Evolutionary conservation across 1,284 basidiomycete species (phyloP), one percentile per base, ranked within the genome.

Genomic region (Austropuccinia psidii): DNA sequence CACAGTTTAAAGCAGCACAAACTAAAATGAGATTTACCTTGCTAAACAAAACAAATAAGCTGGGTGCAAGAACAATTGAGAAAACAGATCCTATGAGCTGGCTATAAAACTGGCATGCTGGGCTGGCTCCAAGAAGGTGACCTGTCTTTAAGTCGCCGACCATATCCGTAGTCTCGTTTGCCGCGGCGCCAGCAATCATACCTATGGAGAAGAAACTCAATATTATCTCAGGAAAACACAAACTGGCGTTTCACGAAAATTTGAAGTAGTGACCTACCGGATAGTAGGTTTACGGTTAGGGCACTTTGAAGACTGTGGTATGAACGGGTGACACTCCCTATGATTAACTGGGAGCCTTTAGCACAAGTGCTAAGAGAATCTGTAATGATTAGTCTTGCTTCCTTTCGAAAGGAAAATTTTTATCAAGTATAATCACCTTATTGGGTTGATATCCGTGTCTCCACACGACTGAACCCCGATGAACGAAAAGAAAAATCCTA

Each of bases 131-230:
- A 15, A 89, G 83, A 72, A 89, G 83, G 80, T 88, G 88, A 73
- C 86, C 87, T 8, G 88, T 88, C 82, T 89, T 88, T 77, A 89
- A 81, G 77, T 89, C 88, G 74, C 87, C 85, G 75, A 87, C 86
- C 88, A 89, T 89, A 79, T 89, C 88, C 62, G 84, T 81, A 27
- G 86, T 83, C 79, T 88, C 86, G 29, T 83, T 84, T 27, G 87
- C 86, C 58, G 86, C 84, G 45, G 85, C 86, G 54, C 83, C 86
- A 27, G 87, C 84, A 76, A 88, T 81, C 60, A 85, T 60, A 24
- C 68, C 66, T 69, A 21, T 57, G 17, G 27, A 27, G 47, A 47
- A 13, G 9, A n/a, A 24, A 8, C 21, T 27, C 7, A 58, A 33
- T n/a, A 24, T 29, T 31, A 19, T 19, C n/a, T 8, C 2, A n/a